These are phyloP conservation scores for Pyracantha coccinea DNA, from an alignment of 331 rosid species.

Conservation along the genomic window DNA sequence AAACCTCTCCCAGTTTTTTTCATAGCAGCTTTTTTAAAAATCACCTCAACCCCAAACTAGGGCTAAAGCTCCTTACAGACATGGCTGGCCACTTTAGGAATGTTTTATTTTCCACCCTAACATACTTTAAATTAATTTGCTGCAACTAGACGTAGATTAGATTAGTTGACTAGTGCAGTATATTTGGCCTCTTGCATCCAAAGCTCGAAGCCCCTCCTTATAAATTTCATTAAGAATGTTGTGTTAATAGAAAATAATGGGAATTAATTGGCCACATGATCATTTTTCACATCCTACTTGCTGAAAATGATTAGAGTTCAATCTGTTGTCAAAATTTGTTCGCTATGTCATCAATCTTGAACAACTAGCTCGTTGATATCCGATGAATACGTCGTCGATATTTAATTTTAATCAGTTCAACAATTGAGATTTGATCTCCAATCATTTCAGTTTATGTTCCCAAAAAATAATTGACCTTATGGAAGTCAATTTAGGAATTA, in stretches of 20 bases:
- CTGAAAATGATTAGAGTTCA: too few species aligned
- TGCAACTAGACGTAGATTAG: fast-evolving
- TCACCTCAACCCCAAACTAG: too few species aligned
- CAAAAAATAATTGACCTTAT: background rate
- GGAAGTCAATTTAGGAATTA: background rate
- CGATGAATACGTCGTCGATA: fast-evolving
- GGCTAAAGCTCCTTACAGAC: background rate
- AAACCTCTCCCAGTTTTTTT: too few species aligned
- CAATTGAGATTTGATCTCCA: background rate
- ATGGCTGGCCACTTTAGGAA: background rate
- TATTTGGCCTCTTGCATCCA: too few species aligned
- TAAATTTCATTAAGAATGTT: too few species aligned
- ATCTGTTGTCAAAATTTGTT: background rate
- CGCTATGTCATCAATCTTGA: background rate
- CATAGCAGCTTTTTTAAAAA: too few species aligned
- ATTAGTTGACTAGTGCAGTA: background rate
- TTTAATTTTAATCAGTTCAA: too few species aligned
- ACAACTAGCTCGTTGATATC: too few species aligned
- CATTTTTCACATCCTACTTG: background rate
- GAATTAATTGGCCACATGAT: too few species aligned
- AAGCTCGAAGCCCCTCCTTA: too few species aligned
- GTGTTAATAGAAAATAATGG: background rate
- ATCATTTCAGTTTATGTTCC: background rate
- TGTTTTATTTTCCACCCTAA: background rate
- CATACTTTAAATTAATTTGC: background rate